These are phyloP conservation scores for Flaveria trinervia DNA, from an alignment of 129 eudicot species.

Conservation along the genomic window DNA sequence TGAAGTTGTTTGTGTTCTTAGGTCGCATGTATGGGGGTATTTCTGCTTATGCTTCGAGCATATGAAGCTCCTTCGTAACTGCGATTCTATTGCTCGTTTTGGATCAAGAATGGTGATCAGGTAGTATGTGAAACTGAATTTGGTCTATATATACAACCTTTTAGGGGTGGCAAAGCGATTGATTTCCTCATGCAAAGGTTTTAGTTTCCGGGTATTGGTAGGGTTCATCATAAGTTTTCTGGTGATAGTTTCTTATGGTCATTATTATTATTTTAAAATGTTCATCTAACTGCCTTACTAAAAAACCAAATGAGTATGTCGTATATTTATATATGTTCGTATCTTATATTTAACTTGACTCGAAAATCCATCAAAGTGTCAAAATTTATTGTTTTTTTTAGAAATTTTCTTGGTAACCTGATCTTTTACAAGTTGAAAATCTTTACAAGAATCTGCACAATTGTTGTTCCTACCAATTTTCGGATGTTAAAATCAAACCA, in stretches of 20 bases:
- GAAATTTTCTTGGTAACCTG: neutral
- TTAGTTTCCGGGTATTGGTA: too few relatives aligned
- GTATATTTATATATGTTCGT: neutral
- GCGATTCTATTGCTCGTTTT: constrained; percentile 43
- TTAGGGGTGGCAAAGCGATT: neutral
- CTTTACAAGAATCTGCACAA: neutral
- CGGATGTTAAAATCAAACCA: too few relatives aligned
- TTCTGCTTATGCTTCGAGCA: constrained; percentile 69
- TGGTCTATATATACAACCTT: neutral
- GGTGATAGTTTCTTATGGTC: too few relatives aligned
- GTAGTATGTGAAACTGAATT: constrained; percentile 28
- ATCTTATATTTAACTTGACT: neutral
- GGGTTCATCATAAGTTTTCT: too few relatives aligned
- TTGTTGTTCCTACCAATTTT: neutral
- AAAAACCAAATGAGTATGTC: neutral
- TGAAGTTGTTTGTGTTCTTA: constrained; percentile 24
- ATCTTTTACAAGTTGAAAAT: neutral
- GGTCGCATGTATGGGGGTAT: constrained; percentile 79
- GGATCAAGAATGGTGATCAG: constrained; percentile 74
- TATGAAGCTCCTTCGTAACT: constrained; percentile 55
- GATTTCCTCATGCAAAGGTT: too few relatives aligned
- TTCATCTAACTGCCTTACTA: too few relatives aligned
- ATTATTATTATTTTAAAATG: too few relatives aligned
- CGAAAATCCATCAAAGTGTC: neutral
- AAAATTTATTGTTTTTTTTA: neutral